Percentiles rank a stretch among this genome's conserved stretches.
Evolutionary conservation across 2,329 filamentous ascomycete species (phyloP).

Genomic region (Raffaelea arxii): DNA sequence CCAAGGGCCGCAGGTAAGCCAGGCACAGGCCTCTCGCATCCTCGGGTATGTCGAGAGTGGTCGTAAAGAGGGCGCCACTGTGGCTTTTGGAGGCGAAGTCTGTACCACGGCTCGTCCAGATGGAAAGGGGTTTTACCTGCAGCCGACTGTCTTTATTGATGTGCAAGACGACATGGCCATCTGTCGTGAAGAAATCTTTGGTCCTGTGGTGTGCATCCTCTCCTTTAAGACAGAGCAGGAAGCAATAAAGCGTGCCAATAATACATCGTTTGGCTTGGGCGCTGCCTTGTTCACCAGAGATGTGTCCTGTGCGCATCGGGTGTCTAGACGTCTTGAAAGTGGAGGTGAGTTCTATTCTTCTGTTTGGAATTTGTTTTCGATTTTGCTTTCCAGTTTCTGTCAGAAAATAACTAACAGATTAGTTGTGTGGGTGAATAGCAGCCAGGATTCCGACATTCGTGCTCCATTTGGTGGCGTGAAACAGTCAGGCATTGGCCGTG

Average conservation of each 20-base stretch:
- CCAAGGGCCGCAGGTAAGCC: neutral
- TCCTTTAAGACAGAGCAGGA: slow-evolving; percentile 25
- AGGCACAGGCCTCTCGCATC: neutral
- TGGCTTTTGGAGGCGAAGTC: neutral
- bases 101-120: no score
- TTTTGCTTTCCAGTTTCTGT: no score
- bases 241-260: slow-evolving; percentile 23
- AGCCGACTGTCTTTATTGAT: slow-evolving; percentile 23
- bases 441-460: slow-evolving; percentile 36
- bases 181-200: slow-evolving; percentile 25
- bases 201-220: slow-evolving; percentile 22
- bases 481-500: slow-evolving; percentile 24
- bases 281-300: slow-evolving; percentile 48
- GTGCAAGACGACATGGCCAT: slow-evolving; percentile 24
- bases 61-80: neutral
- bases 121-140: slow-evolving; percentile 25
- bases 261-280: slow-evolving; percentile 47
- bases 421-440: slow-evolving; percentile 37
- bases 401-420: no score
- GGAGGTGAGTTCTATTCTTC: no score
- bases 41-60: neutral
- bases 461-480: slow-evolving; percentile 36
- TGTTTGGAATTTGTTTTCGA: no score
- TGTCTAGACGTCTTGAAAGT: slow-evolving; percentile 44
- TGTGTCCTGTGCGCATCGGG: slow-evolving; percentile 32